Conservation (phyloP, 1,139 yeast species). For the Nadsonia commutata region DNA sequence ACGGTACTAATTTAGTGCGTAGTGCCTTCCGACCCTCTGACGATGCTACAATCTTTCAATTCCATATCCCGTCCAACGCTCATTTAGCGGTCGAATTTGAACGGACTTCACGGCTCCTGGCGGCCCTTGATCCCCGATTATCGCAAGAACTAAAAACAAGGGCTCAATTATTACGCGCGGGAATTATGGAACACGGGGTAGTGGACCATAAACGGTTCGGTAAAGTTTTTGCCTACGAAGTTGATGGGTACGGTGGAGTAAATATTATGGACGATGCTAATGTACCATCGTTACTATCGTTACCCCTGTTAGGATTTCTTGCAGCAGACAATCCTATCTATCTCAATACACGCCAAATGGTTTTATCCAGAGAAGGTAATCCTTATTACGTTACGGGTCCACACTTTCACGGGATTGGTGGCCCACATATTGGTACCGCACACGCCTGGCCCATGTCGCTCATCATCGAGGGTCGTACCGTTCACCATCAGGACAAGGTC, state of each 20-base stretch:
- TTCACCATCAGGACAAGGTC: constrained; percentile 60
- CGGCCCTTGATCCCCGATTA: constrained; percentile 8
- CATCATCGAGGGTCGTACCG: constrained; percentile 57
- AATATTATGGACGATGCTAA: constrained; percentile 84
- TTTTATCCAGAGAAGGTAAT: constrained; percentile 53
- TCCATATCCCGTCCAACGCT: constrained; percentile 77
- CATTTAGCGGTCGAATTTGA: constrained; percentile 53
- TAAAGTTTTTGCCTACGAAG: constrained; percentile 71
- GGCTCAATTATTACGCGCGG: constrained; percentile 30
- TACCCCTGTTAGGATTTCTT: constrained; percentile 68
- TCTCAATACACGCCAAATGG: constrained; percentile 67
- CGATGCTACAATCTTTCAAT: constrained; percentile 71
- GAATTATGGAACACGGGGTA: constrained; percentile 51
- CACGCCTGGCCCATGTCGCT: constrained; percentile 90
- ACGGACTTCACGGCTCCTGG: constrained; percentile 18
- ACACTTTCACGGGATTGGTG: constrained; percentile 66
- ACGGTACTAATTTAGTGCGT: constrained; percentile 53
- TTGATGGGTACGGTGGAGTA: constrained; percentile 72
- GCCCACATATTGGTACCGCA: constrained; percentile 73
- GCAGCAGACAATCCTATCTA: constrained; percentile 41
- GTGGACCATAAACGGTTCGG: constrained; percentile 57
- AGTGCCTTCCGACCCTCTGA: constrained; percentile 90
- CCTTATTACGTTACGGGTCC: constrained; percentile 60
- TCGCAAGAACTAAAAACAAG: constrained; percentile 7
- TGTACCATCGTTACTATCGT: constrained; percentile 64